Percentiles rank a stretch among this genome's conserved stretches.
phyloP scores from a whole-genome alignment of 2,329 filamentous ascomycete genomes.

The Cercospora sp. region DNA sequence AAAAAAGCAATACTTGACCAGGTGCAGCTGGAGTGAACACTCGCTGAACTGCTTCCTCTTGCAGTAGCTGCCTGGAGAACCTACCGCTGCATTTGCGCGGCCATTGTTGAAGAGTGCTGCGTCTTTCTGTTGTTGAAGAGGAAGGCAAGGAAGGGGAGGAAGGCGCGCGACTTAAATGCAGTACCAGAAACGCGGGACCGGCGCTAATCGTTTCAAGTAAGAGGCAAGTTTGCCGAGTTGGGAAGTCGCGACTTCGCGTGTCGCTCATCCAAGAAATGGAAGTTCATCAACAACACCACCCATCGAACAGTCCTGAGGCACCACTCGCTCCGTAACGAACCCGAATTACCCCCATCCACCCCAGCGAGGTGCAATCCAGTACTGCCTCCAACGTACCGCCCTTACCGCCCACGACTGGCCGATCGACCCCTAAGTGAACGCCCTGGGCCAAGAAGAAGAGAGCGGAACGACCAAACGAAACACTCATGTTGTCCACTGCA shows the following conservation, averaged over 20 bases:
- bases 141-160: too few species aligned
- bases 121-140: too few species aligned
- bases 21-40: not conserved
- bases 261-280: slow-evolving; percentile 1
- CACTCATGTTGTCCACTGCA: slow-evolving; percentile 9
- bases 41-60: too few species aligned
- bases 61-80: too few species aligned
- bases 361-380: not conserved
- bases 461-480: not conserved
- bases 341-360: not conserved
- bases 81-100: too few species aligned
- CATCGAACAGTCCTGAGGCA: not conserved
- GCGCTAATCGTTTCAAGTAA: not conserved
- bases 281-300: slow-evolving; percentile 7
- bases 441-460: slow-evolving; percentile 3
- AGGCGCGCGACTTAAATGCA: too few species aligned
- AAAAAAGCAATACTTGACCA: not conserved
- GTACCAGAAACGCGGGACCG: not conserved
- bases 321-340: slow-evolving; percentile 1
- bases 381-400: not conserved
- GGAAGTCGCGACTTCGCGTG: not conserved
- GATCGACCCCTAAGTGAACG: slow-evolving; percentile 8
- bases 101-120: too few species aligned
- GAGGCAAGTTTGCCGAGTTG: not conserved
- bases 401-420: not conserved